Conservation (phyloP, 2,329 filamentous ascomycete genomes). For the Arthrobotrys sphaeroides region DNA sequence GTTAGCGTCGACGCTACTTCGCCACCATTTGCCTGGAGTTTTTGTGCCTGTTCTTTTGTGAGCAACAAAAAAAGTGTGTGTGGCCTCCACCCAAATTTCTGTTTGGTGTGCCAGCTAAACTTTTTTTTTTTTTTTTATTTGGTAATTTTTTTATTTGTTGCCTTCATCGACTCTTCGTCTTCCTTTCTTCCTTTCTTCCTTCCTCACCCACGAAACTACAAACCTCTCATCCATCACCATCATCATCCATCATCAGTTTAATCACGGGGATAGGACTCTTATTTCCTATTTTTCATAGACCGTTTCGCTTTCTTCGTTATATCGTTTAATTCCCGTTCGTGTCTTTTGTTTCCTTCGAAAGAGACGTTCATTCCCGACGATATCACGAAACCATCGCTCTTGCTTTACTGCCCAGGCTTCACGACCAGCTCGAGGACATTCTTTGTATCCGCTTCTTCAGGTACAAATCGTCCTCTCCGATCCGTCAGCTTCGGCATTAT, state of each 20-base stretch:
- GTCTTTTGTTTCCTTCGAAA: conserved; percentile 54
- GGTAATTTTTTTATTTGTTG: conserved; percentile 18
- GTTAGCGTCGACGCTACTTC: conserved; percentile 49
- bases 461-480: not conserved
- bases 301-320: conserved; percentile 49
- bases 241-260: conserved; percentile 37
- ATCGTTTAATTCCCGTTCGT: conserved; percentile 55
- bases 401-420: conserved; percentile 15
- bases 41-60: not conserved
- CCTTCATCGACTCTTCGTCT: not conserved
- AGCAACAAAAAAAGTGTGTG: not conserved
- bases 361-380: conserved; percentile 53
- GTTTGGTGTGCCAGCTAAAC: conserved; percentile 19
- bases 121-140: conserved; percentile 31
- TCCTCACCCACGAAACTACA: conserved; percentile 45
- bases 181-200: conserved; percentile 34
- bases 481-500: conserved; percentile 1
- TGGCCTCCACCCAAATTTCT: not conserved
- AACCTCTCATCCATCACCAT: conserved; percentile 24
- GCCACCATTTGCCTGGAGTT: conserved; percentile 22
- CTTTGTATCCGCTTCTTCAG: not conserved
- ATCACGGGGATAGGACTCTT: conserved; percentile 45
- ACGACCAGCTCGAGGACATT: not conserved
- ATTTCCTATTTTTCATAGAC: conserved; percentile 49
- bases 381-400: conserved; percentile 42